Evolutionary conservation across 2,329 filamentous ascomycete species (phyloP), one percentile per base, ranked within the genome.

Genomic region (Fusarium sp.): DNA sequence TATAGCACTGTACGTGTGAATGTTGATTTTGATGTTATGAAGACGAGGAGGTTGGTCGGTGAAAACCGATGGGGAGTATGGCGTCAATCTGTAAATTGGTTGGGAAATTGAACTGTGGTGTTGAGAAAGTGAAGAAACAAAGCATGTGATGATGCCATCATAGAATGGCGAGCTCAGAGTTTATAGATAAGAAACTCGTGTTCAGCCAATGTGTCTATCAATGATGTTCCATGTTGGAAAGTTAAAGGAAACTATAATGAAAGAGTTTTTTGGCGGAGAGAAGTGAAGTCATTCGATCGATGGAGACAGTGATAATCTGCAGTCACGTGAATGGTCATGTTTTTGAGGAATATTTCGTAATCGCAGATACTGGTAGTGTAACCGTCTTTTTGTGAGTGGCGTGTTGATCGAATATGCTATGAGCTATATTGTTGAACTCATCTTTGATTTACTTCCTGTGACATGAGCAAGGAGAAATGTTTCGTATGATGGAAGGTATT

Each of bases 261-360:
- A 39, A 65, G 55, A 71, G 44, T 65, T 68, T 54, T 58, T 45
- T 39, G 25, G 52, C 45, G n/a, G 49, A 50, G 31, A 62, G 52
- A 65, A 58, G 54, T 64, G 68, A 68, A 68, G 67, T 67, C 65
- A 68, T 68, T 36, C 57, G 49, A 68, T 50, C 20, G 33, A 57
- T 57, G 22, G 33, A 50, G 42, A 35, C 25, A 29, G 33, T 20
- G 39, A 33, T 39, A 33, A 63, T 61, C n/a, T 12, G 5, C 36
- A 25, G 33, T 68, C 65, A 68, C 65, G 65, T 68, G 65, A 36
- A 18, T 42, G 17, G 38, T 61, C 61, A 61, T 62, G 33, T 47
- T 50, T 27, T 52, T 50, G 38, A 45, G 27, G 56, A 18, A 35
- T 56, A 47, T 33, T 56, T 56, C 29, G 39, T 56, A 35, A 47